These are phyloP conservation scores for Physocladia obscura DNA, from an alignment of 192 early-diverging fungal species.

Conservation along the genomic window DNA sequence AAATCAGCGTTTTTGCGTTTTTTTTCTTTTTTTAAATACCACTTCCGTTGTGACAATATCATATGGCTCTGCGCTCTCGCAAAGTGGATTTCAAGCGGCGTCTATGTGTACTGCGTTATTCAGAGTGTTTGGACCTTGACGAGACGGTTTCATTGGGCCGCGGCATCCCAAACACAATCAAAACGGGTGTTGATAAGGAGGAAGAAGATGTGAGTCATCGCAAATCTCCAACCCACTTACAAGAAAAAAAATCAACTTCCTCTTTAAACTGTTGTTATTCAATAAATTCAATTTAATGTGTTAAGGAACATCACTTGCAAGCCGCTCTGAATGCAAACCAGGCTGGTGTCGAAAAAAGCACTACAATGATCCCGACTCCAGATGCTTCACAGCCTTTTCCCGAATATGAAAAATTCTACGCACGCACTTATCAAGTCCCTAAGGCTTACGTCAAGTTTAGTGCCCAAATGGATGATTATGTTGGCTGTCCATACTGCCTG, in stretches of 20 bases:
- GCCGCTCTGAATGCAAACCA: constrained; percentile 79
- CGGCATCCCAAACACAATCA: constrained; percentile 60
- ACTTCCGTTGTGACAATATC: no score
- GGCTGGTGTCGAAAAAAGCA: constrained; percentile 58
- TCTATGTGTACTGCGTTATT: constrained; percentile 75
- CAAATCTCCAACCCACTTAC: background rate
- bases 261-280: no score
- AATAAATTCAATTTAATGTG: no score
- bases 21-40: no score
- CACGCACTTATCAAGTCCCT: constrained; percentile 64
- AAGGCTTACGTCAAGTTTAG: constrained; percentile 83
- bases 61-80: constrained; percentile 47
- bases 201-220: constrained; percentile 78
- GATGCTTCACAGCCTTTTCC: constrained; percentile 74
- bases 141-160: constrained; percentile 68
- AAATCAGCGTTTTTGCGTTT: no score
- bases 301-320: constrained; percentile 96
- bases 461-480: constrained; percentile 81
- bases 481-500: constrained; percentile 84
- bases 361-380: constrained; percentile 85
- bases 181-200: constrained; percentile 97
- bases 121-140: constrained; percentile 82
- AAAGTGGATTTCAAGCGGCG: constrained; percentile 87
- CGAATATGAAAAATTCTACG: constrained; percentile 72
- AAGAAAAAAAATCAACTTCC: background rate